Evolutionary conservation across 495 filamentous ascomycete genomes (phyloP), one percentile per base, ranked within the genome.

Genomic region (Xylaria sp.): DNA sequence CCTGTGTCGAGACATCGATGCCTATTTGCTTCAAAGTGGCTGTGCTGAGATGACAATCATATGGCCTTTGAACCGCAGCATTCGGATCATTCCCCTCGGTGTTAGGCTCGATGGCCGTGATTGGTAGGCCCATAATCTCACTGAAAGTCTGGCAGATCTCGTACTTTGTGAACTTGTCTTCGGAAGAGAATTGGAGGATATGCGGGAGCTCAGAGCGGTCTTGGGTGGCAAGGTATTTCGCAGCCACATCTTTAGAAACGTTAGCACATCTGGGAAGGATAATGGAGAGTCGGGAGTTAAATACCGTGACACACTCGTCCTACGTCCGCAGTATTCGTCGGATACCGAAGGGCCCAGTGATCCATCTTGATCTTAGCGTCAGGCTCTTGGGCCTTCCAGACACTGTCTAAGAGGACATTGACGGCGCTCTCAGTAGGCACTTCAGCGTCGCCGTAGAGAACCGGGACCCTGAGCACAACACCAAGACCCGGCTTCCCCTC

Each of bases 111-210:
- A 98, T 91, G 33, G 88, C 86, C 44, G 88, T 85, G n/a, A 94
- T 80, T 9, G 92, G 84, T 62, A 97, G 78, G 1, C 93, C 93
- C 83, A 95, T 86, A 68, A 97, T 93, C 71, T 94, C 90, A 19
- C 89, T 92, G 75, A 98, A 88, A 24, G 88, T 82, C 82, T 94
- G 82, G 77, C 92, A 95, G 55, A 98, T 97, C 80, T 95, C 90
- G 77, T 95, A 97, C 84, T 97, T 97, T 57, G 95, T 97, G 82
- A 90, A 92, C 71, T 86, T 86, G 72, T 96, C 93, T 81, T 97
- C 94, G 31, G 92, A 92, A 3, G 91, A 92, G 84, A 98, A 97
- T 71, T 98, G 95, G 19, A 97, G 84, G 65, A 94, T 88, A 61
- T 80, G 86, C 0, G 94, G 94, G 66, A 97, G 79, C 17, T 72